Conservation (phyloP, 1,284 basidiomycete genomes). For the Caloboletus firmus region DNA sequence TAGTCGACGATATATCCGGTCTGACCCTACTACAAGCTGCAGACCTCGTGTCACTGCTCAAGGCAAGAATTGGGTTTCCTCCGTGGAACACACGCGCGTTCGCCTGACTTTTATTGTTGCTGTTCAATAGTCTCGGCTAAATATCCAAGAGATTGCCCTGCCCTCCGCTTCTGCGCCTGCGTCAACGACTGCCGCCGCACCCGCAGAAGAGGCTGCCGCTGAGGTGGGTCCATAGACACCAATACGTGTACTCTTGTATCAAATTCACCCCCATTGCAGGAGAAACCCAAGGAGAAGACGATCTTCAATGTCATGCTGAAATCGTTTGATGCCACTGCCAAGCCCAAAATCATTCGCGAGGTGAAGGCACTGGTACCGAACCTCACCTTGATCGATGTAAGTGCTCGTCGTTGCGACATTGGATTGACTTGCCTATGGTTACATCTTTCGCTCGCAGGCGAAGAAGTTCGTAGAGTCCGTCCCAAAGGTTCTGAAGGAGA, state of each 20-base stretch:
- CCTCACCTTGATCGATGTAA: constrained; percentile 92
- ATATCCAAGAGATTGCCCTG: constrained; percentile 98
- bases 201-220: constrained; percentile 59
- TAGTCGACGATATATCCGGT: constrained; percentile 93
- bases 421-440: constrained; percentile 7
- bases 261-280: constrained; percentile 43
- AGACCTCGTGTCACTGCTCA: constrained; percentile 91
- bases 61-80: constrained; percentile 53
- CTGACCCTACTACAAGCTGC: constrained; percentile 94
- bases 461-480: constrained; percentile 99
- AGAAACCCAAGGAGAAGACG: constrained; percentile 99
- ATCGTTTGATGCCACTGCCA: constrained; percentile 85
- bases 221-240: constrained; percentile 46
- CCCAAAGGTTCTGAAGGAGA: constrained; percentile 95
- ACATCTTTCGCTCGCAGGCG: constrained; percentile 56
- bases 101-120: neutral
- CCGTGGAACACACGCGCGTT: neutral
- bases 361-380: constrained; percentile 95
- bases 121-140: constrained; percentile 73
- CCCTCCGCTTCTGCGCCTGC: constrained; percentile 73
- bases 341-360: constrained; percentile 98
- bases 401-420: constrained; percentile 35
- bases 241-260: neutral
- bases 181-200: constrained; percentile 47
- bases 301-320: constrained; percentile 94